Conservation (phyloP, 2,329 filamentous ascomycete species). For the Scorias spongiosa region DNA sequence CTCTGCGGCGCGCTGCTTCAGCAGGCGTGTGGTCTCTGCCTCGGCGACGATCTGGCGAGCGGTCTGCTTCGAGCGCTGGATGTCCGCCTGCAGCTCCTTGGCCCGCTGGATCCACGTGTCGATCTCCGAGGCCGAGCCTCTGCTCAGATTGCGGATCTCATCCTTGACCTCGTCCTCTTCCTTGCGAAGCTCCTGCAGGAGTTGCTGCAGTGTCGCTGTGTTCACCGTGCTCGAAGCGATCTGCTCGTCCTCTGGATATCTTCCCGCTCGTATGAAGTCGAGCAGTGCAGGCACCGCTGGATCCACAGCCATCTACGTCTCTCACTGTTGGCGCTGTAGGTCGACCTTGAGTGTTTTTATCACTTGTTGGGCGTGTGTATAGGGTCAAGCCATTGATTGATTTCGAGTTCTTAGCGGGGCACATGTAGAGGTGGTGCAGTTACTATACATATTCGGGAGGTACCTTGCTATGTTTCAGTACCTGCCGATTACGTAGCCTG, state of each 20-base stretch:
- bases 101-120: slow-evolving; percentile 77
- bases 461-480: no score
- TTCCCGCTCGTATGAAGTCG: slow-evolving; percentile 43
- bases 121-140: slow-evolving; percentile 62
- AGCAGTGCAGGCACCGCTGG: slow-evolving; percentile 45
- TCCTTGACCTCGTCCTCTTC: slow-evolving; percentile 42
- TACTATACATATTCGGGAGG: no score
- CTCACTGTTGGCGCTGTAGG: no score
- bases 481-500: no score
- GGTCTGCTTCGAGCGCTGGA: slow-evolving; percentile 61
- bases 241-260: slow-evolving; percentile 41
- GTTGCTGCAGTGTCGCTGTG: slow-evolving; percentile 30
- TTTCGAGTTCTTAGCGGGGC: no score
- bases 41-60: slow-evolving; percentile 69
- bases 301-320: slow-evolving; percentile 7
- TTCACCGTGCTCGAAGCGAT: slow-evolving; percentile 39
- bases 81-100: slow-evolving; percentile 70
- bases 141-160: slow-evolving; percentile 62
- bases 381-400: no score
- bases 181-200: slow-evolving; percentile 35
- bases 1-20: slow-evolving; percentile 51
- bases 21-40: slow-evolving; percentile 51
- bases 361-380: no score
- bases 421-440: no score
- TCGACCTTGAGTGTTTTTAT: no score